Evolutionary conservation across 2,329 filamentous ascomycete genomes (phyloP).

Genomic region (Diaporthe helianthi): DNA sequence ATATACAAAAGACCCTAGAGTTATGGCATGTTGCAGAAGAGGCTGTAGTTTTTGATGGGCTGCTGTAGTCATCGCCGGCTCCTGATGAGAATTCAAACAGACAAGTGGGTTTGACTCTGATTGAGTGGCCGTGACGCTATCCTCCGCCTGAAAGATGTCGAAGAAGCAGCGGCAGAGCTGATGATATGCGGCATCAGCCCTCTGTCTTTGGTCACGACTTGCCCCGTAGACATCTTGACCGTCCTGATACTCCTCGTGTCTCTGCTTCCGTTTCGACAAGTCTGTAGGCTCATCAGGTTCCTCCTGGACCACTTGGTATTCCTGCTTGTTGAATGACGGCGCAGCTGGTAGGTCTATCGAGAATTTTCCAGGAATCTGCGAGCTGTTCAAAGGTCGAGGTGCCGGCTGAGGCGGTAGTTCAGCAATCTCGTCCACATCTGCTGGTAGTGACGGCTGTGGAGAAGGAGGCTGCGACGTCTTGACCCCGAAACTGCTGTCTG

Average conservation of each 20-base stretch:
- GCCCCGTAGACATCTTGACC: conserved; percentile 65
- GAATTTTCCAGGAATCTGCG: conserved; percentile 43
- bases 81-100: conserved; percentile 62
- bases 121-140: conserved; percentile 66
- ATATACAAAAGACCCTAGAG: conserved; percentile 70
- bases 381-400: conserved; percentile 34
- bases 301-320: conserved; percentile 58
- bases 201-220: conserved; percentile 79
- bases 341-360: conserved; percentile 55
- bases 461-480: conserved; percentile 39
- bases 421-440: not conserved
- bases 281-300: conserved; percentile 54
- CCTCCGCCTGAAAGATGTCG: conserved; percentile 79
- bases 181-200: conserved; percentile 76
- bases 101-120: conserved; percentile 62
- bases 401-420: conserved; percentile 1
- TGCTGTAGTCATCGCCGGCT: conserved; percentile 69
- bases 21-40: conserved; percentile 75
- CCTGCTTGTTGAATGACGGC: conserved; percentile 56
- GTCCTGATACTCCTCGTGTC: conserved; percentile 55
- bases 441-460: conserved; percentile 39
- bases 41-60: conserved; percentile 77
- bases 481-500: not conserved
- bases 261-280: conserved; percentile 61
- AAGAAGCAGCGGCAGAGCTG: conserved; percentile 74